A percentile compares a stretch with the other conserved stretches of the same genome.
phyloP scores from a whole-genome alignment of 352 stramenopile species.

The Globisporangium paroecandrum region DNA sequence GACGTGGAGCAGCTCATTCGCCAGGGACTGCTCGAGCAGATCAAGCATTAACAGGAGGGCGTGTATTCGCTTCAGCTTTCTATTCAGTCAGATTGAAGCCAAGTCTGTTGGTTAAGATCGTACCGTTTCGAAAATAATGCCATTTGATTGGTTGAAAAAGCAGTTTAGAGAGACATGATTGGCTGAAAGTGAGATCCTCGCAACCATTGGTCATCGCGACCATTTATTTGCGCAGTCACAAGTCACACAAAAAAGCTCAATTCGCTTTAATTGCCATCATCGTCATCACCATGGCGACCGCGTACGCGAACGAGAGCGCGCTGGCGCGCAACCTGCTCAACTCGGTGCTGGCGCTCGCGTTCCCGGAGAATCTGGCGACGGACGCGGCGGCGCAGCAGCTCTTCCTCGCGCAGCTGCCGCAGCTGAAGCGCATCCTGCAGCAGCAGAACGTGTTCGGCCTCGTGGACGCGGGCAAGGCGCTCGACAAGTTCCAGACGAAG shows the following conservation, averaged over 20 bases:
- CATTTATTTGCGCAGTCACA: neutral
- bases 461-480: conserved; percentile 68
- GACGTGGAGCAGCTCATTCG: conserved; percentile 84
- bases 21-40: conserved; percentile 81
- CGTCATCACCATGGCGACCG: conserved; percentile 10
- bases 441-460: conserved; percentile 76
- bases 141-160: neutral
- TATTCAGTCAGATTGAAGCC: neutral
- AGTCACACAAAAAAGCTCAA: neutral
- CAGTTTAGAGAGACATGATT: neutral
- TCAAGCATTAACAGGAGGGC: conserved; percentile 43
- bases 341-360: conserved; percentile 66
- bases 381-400: conserved; percentile 31
- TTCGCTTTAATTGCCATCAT: neutral
- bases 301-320: conserved; percentile 28
- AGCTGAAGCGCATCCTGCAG: conserved; percentile 43
- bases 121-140: neutral
- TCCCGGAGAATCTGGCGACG: conserved; percentile 53
- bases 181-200: neutral
- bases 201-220: neutral
- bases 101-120: neutral
- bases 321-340: conserved; percentile 80
- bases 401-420: conserved; percentile 51
- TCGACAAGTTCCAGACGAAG: conserved; percentile 67
- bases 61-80: no score